A percentile compares a stretch with the other conserved stretches of the same genome.
These are phyloP conservation scores for Populus hybrid DNA, from an alignment of 441 rosid species.

Conservation along the genomic window DNA sequence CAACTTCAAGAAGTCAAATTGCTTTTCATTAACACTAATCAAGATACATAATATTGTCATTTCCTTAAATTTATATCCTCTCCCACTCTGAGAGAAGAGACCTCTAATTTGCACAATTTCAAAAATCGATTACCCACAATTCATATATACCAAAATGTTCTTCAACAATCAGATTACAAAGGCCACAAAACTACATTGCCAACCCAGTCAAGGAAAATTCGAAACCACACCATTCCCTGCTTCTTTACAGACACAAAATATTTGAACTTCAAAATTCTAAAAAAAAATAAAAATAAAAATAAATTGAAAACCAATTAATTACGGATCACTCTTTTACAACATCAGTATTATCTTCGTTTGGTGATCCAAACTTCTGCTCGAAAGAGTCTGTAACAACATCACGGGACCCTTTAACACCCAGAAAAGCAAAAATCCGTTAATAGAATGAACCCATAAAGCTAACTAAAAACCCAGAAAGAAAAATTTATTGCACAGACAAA, in stretches of 20 bases:
- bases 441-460: background rate
- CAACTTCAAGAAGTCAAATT: background rate
- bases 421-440: background rate
- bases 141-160: background rate
- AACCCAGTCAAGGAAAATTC: background rate
- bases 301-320: background rate
- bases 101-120: background rate
- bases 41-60: background rate
- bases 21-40: background rate
- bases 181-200: background rate
- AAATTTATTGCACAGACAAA: background rate
- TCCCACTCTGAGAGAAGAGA: background rate
- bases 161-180: background rate
- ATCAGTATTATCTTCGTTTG: slow-evolving; percentile 19
- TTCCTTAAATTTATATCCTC: background rate
- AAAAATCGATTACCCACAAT: background rate
- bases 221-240: background rate
- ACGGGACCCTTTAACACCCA: slow-evolving; percentile 61
- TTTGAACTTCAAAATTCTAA: background rate
- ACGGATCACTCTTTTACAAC: slow-evolving; percentile 24
- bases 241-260: slow-evolving; percentile 8
- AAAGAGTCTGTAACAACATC: slow-evolving; percentile 87
- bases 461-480: background rate
- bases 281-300: background rate
- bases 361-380: slow-evolving; percentile 59